Conservation (phyloP, 352 stramenopile genomes). For the Phytophthora ramorum region DNA sequence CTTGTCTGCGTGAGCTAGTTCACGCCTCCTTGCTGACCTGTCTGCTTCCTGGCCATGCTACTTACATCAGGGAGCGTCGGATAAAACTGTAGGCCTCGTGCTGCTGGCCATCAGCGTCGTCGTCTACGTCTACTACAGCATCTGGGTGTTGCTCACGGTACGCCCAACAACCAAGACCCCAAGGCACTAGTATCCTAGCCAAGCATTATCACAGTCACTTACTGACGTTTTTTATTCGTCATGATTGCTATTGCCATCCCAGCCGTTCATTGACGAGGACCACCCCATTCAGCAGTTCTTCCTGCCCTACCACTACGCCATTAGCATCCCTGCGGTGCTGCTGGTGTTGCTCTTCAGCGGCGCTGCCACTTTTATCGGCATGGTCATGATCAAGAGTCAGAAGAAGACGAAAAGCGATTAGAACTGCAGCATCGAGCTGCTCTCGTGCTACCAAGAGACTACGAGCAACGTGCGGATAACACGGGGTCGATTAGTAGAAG, state of each 20-base stretch:
- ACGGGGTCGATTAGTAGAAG: conserved; percentile 21
- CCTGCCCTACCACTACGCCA: conserved; percentile 90
- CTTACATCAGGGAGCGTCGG: conserved; percentile 56
- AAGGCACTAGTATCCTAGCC: too few relatives aligned
- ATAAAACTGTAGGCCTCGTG: conserved; percentile 81
- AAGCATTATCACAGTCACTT: background rate
- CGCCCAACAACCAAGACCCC: background rate
- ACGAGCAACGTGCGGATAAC: background rate
- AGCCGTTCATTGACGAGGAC: conserved; percentile 89
- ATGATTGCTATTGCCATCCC: background rate
- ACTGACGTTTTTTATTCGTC: conserved; percentile 3
- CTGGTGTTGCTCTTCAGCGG: conserved; percentile 88
- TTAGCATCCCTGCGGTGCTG: conserved; percentile 85
- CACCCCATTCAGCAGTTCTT: conserved; percentile 87
- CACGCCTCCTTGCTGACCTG: background rate
- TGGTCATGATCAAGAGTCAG: conserved; percentile 91
- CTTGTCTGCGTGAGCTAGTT: background rate
- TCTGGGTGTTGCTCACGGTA: conserved; percentile 92
- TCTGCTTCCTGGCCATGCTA: background rate
- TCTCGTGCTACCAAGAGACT: background rate
- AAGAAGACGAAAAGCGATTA: conserved; percentile 73
- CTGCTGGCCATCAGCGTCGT: conserved; percentile 83
- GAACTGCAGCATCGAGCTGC: conserved; percentile 8
- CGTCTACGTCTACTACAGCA: conserved; percentile 93
- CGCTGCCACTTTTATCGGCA: conserved; percentile 86